Evolutionary conservation across 331 rosid species (phyloP).

Genomic region (Arachis monticola): DNA sequence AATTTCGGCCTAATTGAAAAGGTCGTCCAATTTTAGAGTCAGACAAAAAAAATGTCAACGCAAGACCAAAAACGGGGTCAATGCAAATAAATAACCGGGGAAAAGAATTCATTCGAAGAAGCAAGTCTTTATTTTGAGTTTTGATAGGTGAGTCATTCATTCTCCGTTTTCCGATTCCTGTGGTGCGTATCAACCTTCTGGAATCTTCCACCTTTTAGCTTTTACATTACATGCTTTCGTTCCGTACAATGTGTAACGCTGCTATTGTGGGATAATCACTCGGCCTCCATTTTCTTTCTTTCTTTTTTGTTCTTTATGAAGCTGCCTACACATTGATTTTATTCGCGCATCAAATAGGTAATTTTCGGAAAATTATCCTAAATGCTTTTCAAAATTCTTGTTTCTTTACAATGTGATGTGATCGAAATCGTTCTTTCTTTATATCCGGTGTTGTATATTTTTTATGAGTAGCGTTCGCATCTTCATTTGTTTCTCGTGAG

Average conservation of each 20-base stretch:
- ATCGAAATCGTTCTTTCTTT: conserved; percentile 12
- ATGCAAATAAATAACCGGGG: too few species aligned
- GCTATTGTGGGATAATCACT: not conserved
- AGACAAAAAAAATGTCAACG: too few species aligned
- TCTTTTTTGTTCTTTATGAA: not conserved
- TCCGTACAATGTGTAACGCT: not conserved
- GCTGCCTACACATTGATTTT: conserved; percentile 13
- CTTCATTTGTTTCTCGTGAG: not conserved
- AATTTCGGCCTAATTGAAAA: too few species aligned
- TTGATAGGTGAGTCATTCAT: too few species aligned
- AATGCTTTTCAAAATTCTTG: not conserved
- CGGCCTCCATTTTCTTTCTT: not conserved
- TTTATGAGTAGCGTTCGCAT: not conserved
- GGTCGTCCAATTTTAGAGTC: too few species aligned
- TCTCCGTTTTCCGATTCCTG: too few species aligned
- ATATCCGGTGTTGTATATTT: too few species aligned
- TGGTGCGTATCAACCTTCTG: not conserved
- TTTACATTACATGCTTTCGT: not conserved
- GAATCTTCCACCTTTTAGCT: not conserved
- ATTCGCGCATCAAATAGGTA: not conserved
- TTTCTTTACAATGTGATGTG: not conserved
- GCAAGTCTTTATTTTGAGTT: too few species aligned
- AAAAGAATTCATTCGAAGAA: too few species aligned
- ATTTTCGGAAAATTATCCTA: not conserved
- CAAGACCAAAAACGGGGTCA: too few species aligned